These are phyloP conservation scores for Haplosporangium sp. DNA, from an alignment of 371 early-diverging fungal genomes.

Conservation along the genomic window DNA sequence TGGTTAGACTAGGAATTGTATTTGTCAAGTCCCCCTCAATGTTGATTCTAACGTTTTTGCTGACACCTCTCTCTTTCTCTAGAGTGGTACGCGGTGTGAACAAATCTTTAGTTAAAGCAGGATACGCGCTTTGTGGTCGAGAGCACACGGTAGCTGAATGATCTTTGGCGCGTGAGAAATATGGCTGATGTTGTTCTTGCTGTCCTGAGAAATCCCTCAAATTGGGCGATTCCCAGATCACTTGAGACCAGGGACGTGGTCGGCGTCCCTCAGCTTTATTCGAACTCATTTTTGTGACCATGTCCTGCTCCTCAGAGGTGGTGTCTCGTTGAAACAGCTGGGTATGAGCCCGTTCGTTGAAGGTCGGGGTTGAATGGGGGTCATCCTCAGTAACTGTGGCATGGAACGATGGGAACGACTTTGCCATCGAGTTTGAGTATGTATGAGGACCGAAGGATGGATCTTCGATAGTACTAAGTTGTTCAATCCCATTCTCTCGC, in stretches of 20 bases:
- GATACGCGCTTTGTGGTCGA: conserved; percentile 8
- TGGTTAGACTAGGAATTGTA: neutral
- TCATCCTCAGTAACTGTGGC: conserved; percentile 6
- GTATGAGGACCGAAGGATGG: neutral
- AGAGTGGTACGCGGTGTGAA: conserved; percentile 9
- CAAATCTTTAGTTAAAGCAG: conserved; percentile 34
- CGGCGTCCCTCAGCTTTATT: conserved; percentile 2
- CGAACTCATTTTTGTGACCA: neutral
- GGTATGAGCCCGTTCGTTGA: conserved; percentile 10
- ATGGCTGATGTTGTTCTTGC: conserved; percentile 7
- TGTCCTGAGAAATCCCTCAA: conserved; percentile 11
- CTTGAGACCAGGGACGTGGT: conserved; percentile 44
- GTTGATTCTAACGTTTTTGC: conserved; percentile 34
- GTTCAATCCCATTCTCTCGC: conserved; percentile 12
- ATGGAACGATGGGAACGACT: neutral
- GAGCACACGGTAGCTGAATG: conserved; percentile 2
- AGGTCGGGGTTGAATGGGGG: conserved; percentile 21
- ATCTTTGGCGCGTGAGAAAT: neutral
- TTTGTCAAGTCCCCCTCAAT: conserved; percentile 17
- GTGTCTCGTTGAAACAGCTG: neutral
- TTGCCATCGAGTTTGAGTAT: neutral
- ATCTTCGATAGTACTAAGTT: conserved; percentile 7
- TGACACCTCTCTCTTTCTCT: conserved; percentile 12
- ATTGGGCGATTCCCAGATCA: conserved; percentile 46
- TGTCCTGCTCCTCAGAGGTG: neutral